phyloP scores from a whole-genome alignment of 305 asterid genomes.

The Fraxinus angustifolia region DNA sequence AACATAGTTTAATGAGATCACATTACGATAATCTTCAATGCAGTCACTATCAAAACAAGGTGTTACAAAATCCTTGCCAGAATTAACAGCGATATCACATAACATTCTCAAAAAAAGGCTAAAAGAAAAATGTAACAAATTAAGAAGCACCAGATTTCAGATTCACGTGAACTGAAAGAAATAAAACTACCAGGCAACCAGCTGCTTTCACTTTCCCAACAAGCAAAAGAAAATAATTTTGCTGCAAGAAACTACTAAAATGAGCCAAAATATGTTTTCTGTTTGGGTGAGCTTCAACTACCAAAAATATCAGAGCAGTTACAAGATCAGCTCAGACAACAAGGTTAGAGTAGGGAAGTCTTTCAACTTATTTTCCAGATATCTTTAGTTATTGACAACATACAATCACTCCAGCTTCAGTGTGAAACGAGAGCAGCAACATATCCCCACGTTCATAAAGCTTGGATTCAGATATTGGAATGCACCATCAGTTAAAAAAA shows the following conservation, averaged over 20 bases:
- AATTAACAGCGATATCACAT: not conserved
- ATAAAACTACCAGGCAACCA: not conserved
- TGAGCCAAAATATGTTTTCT: not conserved
- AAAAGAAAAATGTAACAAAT: not conserved
- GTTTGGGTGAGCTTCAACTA: not conserved
- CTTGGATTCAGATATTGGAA: not conserved
- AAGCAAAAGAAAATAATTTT: not conserved
- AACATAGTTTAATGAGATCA: not conserved
- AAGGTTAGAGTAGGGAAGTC: not conserved
- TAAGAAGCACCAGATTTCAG: not conserved
- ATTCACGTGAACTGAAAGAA: not conserved
- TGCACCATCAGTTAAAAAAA: not conserved
- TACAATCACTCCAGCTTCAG: not conserved
- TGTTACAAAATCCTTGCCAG: not conserved
- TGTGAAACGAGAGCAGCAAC: not conserved
- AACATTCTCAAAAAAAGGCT: not conserved
- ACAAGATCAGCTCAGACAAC: not conserved
- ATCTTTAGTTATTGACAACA: not conserved
- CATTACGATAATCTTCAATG: not conserved
- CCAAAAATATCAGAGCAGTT: not conserved
- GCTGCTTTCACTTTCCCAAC: not conserved
- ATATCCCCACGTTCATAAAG: not conserved
- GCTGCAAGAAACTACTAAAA: constrained; percentile 1
- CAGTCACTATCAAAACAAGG: not conserved
- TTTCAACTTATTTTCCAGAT: not conserved